phyloP scores from a whole-genome alignment of 129 eudicot species.

The Silybum marianum region DNA sequence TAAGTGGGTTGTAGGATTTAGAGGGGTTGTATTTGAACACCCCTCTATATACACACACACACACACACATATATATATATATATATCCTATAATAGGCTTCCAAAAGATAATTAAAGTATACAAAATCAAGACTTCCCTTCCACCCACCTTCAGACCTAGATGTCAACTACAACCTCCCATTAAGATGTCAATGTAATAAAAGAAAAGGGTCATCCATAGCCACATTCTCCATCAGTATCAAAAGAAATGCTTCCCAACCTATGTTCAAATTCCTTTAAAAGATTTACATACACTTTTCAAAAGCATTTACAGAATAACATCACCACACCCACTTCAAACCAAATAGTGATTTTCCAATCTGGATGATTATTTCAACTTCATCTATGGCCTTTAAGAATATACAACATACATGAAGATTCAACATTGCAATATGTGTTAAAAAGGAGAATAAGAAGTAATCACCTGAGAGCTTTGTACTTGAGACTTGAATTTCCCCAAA shows the following conservation, averaged over 20 bases:
- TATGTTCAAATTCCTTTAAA: not conserved
- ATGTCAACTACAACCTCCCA: not conserved
- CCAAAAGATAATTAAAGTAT: not conserved
- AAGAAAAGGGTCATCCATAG: not conserved
- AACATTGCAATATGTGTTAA: not conserved
- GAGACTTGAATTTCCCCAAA: slow-evolving; percentile 78
- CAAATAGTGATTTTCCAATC: not conserved
- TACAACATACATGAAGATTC: not conserved
- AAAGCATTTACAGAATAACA: not conserved
- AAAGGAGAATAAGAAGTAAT: not conserved
- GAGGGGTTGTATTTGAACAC: no score
- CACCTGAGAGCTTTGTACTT: slow-evolving; percentile 96
- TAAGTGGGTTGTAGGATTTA: no score
- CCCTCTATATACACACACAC: no score
- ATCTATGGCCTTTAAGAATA: not conserved
- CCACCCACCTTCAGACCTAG: not conserved
- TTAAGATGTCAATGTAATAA: not conserved
- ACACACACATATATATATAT: no score
- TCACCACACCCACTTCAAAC: not conserved
- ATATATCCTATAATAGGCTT: no score
- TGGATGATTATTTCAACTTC: not conserved
- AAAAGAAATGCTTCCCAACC: slow-evolving; percentile 2
- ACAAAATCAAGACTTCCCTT: slow-evolving; percentile 6
- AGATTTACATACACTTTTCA: not conserved
- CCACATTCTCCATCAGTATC: not conserved